These are phyloP conservation scores for Canavalia gladiata DNA, from an alignment of 306 rosid genomes.

Conservation along the genomic window DNA sequence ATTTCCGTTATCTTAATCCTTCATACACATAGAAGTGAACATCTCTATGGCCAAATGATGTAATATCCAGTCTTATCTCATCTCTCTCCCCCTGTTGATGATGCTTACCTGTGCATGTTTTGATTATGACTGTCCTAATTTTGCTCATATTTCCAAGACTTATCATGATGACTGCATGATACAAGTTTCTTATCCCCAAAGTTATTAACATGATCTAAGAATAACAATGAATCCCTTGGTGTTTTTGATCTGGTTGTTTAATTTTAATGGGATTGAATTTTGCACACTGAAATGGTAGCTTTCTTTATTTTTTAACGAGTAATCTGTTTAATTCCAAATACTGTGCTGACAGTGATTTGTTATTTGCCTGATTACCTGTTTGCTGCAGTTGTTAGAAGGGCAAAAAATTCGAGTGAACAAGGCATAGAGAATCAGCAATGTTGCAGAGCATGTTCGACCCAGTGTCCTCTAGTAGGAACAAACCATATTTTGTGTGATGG, in stretches of 20 bases:
- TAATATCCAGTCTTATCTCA: no score
- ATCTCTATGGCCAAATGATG: no score
- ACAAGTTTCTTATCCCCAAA: constrained; percentile 20
- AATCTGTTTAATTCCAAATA: constrained; percentile 36
- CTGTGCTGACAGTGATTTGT: constrained; percentile 11
- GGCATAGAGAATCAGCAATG: constrained; percentile 59
- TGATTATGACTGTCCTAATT: background rate
- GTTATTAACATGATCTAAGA: constrained; percentile 16
- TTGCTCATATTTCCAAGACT: constrained; percentile 40
- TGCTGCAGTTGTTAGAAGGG: constrained; percentile 86
- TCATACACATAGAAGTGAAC: no score
- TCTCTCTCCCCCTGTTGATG: no score
- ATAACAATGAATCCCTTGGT: no score
- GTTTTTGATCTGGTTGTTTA: constrained; percentile 3
- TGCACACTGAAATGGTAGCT: constrained; percentile 36
- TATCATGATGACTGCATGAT: constrained; percentile 7
- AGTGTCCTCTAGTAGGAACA: constrained; percentile 39
- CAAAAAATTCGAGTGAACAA: constrained; percentile 87
- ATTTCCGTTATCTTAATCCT: no score
- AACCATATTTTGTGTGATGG: constrained; percentile 32
- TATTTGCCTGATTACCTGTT: constrained; percentile 23
- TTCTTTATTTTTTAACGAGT: background rate
- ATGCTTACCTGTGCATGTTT: no score
- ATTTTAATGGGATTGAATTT: constrained; percentile 18
- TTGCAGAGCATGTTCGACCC: constrained; percentile 40